phyloP scores from a whole-genome alignment of 106 monocot species.

The Platanthera guangdongensis region DNA sequence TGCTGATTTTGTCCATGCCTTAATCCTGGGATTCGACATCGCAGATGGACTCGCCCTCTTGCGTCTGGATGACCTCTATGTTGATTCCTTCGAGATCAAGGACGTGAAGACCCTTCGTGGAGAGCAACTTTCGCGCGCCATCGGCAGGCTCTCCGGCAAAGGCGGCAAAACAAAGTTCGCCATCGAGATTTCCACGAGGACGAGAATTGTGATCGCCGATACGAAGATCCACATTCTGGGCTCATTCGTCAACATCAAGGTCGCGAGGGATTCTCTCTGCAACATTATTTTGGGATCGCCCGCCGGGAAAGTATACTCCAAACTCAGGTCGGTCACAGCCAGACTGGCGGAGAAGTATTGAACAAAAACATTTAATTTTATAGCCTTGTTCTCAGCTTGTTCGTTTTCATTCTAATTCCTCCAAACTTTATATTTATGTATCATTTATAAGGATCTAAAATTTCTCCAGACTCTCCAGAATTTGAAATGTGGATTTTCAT shows the following conservation, averaged over 20 bases:
- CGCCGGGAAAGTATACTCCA: constrained; percentile 88
- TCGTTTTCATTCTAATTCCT: not conserved
- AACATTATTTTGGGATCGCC: constrained; percentile 87
- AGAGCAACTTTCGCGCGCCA: constrained; percentile 82
- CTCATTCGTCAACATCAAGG: constrained; percentile 56
- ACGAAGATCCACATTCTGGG: constrained; percentile 78
- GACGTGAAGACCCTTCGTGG: constrained; percentile 82
- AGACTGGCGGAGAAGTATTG: constrained; percentile 65
- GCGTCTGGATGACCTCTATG: constrained; percentile 81
- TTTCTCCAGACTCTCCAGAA: no score
- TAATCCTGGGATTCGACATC: constrained; percentile 87
- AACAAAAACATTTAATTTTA: not conserved
- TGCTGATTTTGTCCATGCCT: constrained; percentile 83
- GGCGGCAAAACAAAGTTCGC: constrained; percentile 91
- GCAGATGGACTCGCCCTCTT: constrained; percentile 74
- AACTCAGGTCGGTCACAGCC: constrained; percentile 70
- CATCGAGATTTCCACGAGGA: constrained; percentile 83
- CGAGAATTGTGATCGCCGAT: constrained; percentile 85
- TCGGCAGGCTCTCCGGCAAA: constrained; percentile 81
- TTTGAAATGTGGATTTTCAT: no score
- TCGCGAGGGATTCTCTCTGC: constrained; percentile 68
- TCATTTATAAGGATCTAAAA: not conserved
- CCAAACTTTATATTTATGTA: not conserved
- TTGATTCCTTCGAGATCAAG: constrained; percentile 92
- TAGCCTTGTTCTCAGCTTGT: not conserved